These are phyloP conservation scores for Trichoderma asperellum DNA, from an alignment of 2,329 filamentous ascomycete species.

Conservation along the genomic window DNA sequence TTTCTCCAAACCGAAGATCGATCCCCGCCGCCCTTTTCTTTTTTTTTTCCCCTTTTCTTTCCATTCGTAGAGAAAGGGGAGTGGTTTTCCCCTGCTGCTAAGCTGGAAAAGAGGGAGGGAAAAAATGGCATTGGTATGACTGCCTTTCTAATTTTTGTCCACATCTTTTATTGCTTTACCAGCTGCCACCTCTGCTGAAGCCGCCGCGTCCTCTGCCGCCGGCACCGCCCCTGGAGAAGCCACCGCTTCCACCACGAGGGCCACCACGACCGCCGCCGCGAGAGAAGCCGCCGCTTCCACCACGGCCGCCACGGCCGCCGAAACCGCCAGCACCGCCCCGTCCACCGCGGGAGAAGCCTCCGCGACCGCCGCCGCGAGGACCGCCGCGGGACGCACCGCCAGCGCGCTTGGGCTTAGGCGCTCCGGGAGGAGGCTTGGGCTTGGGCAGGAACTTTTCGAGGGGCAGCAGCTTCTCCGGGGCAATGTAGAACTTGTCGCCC, in stretches of 20 bases:
- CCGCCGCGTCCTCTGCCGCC: slow-evolving; percentile 35
- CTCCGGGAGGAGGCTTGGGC: slow-evolving; percentile 74
- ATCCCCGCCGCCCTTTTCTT: background rate
- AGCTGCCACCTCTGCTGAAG: slow-evolving; percentile 38
- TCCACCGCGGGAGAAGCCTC: slow-evolving; percentile 40
- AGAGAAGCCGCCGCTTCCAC: slow-evolving; percentile 42
- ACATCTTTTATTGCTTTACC: background rate
- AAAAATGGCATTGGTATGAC: background rate
- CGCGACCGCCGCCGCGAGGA: slow-evolving; percentile 42
- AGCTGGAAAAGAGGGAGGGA: background rate
- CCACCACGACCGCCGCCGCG: slow-evolving; percentile 36
- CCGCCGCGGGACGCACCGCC: slow-evolving; percentile 48
- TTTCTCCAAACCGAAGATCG: background rate
- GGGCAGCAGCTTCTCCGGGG: slow-evolving; percentile 89
- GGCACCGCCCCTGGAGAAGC: slow-evolving; percentile 38
- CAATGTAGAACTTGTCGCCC: slow-evolving; percentile 97
- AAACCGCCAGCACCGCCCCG: slow-evolving; percentile 46
- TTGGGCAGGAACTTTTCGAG: slow-evolving; percentile 96
- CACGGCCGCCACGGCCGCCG: slow-evolving; percentile 44
- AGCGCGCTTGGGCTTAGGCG: slow-evolving; percentile 66
- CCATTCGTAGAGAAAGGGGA: background rate
- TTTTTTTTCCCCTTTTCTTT: background rate
- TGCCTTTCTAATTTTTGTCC: background rate
- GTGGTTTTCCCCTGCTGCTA: background rate
- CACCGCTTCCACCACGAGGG: slow-evolving; percentile 36